Evolutionary conservation across 2,329 filamentous ascomycete species (phyloP), one percentile per base, ranked within the genome.

Genomic region (Microcyclosporella mali): DNA sequence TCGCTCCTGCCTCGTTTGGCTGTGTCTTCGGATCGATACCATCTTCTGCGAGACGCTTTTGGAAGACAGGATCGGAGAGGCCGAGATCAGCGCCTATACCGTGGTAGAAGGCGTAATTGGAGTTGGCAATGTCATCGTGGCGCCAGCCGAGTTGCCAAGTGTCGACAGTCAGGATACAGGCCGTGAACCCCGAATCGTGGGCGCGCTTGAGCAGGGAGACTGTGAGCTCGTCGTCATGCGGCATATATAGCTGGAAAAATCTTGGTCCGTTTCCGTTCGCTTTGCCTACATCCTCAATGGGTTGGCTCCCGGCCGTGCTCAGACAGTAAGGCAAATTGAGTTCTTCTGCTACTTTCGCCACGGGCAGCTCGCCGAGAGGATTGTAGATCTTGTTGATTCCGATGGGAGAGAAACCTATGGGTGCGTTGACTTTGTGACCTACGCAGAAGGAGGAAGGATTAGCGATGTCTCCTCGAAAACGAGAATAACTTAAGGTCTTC

Each of bases 301-400:
- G 62, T 17, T 65, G 70, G 31, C 67, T 73, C 0, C 75, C 76
- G 0, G 78, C 79, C 0, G 78, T 80, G 17, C 70, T 75, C 18
- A 83, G 66, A 45, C 70, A 77, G 57, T 82, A 82, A 1, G 75
- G 74, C 1, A 83, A 59, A 16, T 74, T 73, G 2, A 82, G 62
- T 50, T 80, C 75, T n/a, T 70, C 69, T 0, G 78, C 78, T 0
- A 78, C 76, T 43, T 71, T 73, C 8, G 79, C 77, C 1, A 82
- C 78, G 0, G 76, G 70, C 0, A 79, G 57, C 56, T 84, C 80
- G 30, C 74, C 79, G 0, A 63, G 57, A 0, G 71, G 69, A 52
- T 82, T 70, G 63, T 81, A 82, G 52, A 82, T 83, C 48, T 75
- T 74, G 65, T 83, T 81, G 52, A 83, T 81, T 3, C 79, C 79